Evolutionary conservation across 305 asterid genomes (phyloP).

Genomic region (Fraxinus floribunda): DNA sequence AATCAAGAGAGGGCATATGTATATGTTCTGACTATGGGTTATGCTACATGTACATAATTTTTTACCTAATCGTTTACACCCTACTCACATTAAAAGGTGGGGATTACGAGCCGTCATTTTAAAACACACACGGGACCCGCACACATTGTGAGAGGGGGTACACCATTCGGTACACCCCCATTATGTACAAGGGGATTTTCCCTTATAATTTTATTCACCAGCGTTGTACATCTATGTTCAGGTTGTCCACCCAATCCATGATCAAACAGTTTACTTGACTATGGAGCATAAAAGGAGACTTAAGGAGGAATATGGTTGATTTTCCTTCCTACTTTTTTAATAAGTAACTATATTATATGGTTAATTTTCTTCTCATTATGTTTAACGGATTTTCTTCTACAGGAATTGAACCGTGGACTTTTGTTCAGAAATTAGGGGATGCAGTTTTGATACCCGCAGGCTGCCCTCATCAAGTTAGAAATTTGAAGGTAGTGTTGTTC

Average conservation of each 20-base stretch:
- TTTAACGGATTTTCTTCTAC: conserved; percentile 2
- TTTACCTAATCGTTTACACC: too few relatives aligned
- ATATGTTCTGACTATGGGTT: too few relatives aligned
- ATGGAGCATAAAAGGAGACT: conserved; percentile 54
- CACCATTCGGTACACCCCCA: too few relatives aligned
- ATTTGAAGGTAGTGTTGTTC: conserved; percentile 47
- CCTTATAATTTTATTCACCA: neutral
- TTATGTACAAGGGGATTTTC: too few relatives aligned
- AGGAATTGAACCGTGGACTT: conserved; percentile 74
- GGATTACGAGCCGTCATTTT: too few relatives aligned
- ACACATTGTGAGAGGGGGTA: too few relatives aligned
- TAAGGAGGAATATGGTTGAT: conserved; percentile 62
- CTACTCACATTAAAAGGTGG: too few relatives aligned
- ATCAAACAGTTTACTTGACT: conserved; percentile 60
- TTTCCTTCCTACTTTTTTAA: neutral
- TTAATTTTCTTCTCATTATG: neutral
- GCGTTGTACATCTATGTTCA: conserved; percentile 20
- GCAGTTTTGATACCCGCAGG: conserved; percentile 70
- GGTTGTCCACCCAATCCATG: conserved; percentile 73
- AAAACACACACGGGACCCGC: too few relatives aligned
- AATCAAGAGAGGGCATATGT: too few relatives aligned
- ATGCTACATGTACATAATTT: too few relatives aligned
- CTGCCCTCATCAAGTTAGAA: conserved; percentile 71
- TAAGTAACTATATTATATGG: neutral
- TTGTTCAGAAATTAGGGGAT: conserved; percentile 61